Base-by-base conservation (phyloP, 164 flowering plant species). In the Buxus sempervirens region DNA sequence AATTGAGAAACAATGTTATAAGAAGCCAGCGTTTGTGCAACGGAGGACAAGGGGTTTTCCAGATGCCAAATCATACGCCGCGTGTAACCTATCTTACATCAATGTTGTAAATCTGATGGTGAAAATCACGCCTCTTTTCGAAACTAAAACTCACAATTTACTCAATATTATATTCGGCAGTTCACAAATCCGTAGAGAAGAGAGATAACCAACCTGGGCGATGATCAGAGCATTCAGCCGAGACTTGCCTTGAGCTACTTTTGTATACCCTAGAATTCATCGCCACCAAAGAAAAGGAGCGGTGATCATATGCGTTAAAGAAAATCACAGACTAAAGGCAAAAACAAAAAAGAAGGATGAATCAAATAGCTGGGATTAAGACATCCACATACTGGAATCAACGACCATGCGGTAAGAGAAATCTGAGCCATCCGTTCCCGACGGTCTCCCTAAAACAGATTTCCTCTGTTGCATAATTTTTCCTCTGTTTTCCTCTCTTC, bases 391-490 rank as follows among this genome's bases (percentile, higher is more conserved):
- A 94, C 98, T 83, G 56, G 91, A 81, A 68, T 91, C 98, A 54
- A 94, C 96, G 63, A 91, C 90, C 98, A 94, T 94, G 60, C 98
- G 94, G 58, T 88, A 94, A n/a, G 97, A 91, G 80, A 82, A 94
- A 82, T 94, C 97, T 9, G 97, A 94, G 62, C 98, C 98, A 54
- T 94, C 98, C 0, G 98, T 94, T 66, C 98, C 98, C 1, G 85
- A 78, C 7, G 97, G 98, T 71, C 98, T 77, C 26, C 90, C 88
- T 1, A 70, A 36, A 7, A 73, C 72, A 1, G 87, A 51, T 63
- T 69, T 81, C 63, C 96, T 82, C 75, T 79, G 88, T 73, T 77
- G 81, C 96, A 86, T 89, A 79, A n/a, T n/a, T 67, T 78, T 32
- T 32, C 48, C 59, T 19, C 70, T 42, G n/a, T n/a, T n/a, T n/a